Evolutionary conservation across 495 filamentous ascomycete genomes (phyloP), one percentile per base, ranked within the genome.

Genomic region (Hypoxylon rickii): DNA sequence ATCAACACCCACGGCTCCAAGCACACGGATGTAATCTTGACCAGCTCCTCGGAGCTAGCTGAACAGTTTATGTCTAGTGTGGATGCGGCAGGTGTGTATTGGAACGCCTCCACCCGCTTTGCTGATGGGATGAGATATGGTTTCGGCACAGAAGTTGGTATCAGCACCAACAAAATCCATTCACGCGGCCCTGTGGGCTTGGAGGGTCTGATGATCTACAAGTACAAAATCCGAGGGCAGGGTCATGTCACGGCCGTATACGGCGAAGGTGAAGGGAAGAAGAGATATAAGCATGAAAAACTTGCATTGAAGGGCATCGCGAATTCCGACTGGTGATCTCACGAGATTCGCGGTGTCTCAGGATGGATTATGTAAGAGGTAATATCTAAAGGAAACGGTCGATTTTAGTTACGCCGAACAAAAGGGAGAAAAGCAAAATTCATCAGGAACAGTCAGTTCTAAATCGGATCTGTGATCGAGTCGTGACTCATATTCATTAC

Each of bases 91-190:
- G 92, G 92, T 36, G 92, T 96, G 10, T 99, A 92, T 78, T 96
- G 92, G 91, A 99, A 99, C 67, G 88, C 92, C 13, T 95, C 90
- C 13, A 94, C 90, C 8, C 81, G 94, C 16, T 94, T 99, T 72
- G 91, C 93, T 3, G 94, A 99, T 66, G 94, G 94, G 2, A 96
- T 95, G 86, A 81, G 94, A 21, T 99, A 90, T 70, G 94, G 94
- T 2, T 97, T 99, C 74, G 94, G 94, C 24, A 97, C 94, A 0
- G 94, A 99, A 71, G 94, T 98, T 1, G 94, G 94, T 32, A 96
- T 98, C 69, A 95, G 89, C 72, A 98, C 94, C 37, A 98, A 97
- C 73, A 98, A 97, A 74, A 96, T 98, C 45, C 94, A 98, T 65
- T 88, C 90, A 6, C 79, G 94, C 31, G 94, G 94, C 1, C 94